These are phyloP conservation scores for Podospora appendiculata DNA, from an alignment of 495 filamentous ascomycete species.

Conservation along the genomic window DNA sequence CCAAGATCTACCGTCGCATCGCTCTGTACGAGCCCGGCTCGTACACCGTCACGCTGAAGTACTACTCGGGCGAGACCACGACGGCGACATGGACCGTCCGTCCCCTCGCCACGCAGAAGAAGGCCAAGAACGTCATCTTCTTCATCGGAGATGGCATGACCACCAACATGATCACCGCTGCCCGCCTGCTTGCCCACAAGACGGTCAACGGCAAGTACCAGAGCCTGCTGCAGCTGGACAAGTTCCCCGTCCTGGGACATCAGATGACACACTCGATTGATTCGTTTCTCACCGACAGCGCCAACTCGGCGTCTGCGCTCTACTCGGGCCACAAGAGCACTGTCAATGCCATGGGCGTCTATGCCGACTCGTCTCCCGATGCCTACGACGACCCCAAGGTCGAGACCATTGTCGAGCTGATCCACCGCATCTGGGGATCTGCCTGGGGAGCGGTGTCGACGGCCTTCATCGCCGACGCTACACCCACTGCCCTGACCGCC, in stretches of 20 bases:
- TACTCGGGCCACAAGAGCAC: slow-evolving; percentile 70
- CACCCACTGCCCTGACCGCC: slow-evolving; percentile 58
- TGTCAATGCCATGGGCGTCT: slow-evolving; percentile 65
- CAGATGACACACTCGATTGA: slow-evolving; percentile 72
- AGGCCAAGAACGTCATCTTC: slow-evolving; percentile 69
- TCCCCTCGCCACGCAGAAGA: slow-evolving; percentile 52
- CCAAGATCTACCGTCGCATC: slow-evolving; percentile 60
- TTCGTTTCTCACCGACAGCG: slow-evolving; percentile 68
- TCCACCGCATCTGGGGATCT: slow-evolving; percentile 50
- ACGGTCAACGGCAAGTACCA: slow-evolving; percentile 68
- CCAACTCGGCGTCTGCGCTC: slow-evolving; percentile 66
- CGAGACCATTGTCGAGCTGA: slow-evolving; percentile 66
- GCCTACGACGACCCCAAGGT: slow-evolving; percentile 69
- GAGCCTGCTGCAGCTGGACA: slow-evolving; percentile 56
- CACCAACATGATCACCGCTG: slow-evolving; percentile 66
- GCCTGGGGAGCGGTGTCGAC: slow-evolving; percentile 53
- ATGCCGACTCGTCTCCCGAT: slow-evolving; percentile 57
- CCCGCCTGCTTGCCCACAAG: slow-evolving; percentile 67
- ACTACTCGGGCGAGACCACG: slow-evolving; percentile 57
- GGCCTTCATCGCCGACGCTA: slow-evolving; percentile 65
- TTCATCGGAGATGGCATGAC: slow-evolving; percentile 79
- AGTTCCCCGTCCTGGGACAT: slow-evolving; percentile 65
- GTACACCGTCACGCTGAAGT: slow-evolving; percentile 62
- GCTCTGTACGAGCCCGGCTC: slow-evolving; percentile 62
- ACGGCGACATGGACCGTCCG: slow-evolving; percentile 63